A percentile compares a stretch with the other conserved stretches of the same genome.
phyloP scores from a whole-genome alignment of 148 eudicot species.

The Vaccinium corymbosum region DNA sequence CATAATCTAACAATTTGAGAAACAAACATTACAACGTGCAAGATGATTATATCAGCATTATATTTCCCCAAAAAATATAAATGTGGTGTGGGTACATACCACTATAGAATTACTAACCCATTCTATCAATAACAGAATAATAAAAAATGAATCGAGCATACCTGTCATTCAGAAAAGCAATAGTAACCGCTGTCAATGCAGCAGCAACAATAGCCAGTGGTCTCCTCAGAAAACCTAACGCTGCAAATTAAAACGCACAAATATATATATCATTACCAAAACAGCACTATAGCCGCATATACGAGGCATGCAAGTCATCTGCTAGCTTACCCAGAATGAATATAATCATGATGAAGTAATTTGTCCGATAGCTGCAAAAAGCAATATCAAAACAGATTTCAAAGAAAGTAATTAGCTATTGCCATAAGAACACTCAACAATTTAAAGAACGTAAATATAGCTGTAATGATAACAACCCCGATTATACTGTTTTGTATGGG shows the following conservation, averaged over 20 bases:
- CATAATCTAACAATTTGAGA: background rate
- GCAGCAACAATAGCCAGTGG: conserved; percentile 92
- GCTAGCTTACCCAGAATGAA: conserved; percentile 70
- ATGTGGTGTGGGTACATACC: background rate
- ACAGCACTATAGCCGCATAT: conserved; percentile 1
- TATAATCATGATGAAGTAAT: conserved; percentile 83
- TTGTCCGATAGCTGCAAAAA: conserved; percentile 82
- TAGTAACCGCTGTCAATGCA: conserved; percentile 64
- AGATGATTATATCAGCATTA: background rate
- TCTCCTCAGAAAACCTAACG: conserved; percentile 79
- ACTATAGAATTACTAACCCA: background rate
- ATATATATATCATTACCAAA: conserved; percentile 6
- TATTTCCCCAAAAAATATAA: background rate
- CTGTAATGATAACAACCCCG: background rate
- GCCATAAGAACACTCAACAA: background rate
- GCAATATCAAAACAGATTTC: conserved; percentile 9
- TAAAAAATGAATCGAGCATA: conserved; percentile 20
- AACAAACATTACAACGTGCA: background rate
- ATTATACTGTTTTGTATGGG: background rate
- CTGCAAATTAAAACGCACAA: conserved; percentile 35
- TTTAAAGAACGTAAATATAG: background rate
- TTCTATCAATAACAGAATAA: background rate
- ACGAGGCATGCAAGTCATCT: background rate
- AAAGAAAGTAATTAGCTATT: background rate
- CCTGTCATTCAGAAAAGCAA: conserved; percentile 96